These are phyloP conservation scores for Cyclotella cryptica DNA, from an alignment of 108 stramenopile genomes.

Conservation along the genomic window DNA sequence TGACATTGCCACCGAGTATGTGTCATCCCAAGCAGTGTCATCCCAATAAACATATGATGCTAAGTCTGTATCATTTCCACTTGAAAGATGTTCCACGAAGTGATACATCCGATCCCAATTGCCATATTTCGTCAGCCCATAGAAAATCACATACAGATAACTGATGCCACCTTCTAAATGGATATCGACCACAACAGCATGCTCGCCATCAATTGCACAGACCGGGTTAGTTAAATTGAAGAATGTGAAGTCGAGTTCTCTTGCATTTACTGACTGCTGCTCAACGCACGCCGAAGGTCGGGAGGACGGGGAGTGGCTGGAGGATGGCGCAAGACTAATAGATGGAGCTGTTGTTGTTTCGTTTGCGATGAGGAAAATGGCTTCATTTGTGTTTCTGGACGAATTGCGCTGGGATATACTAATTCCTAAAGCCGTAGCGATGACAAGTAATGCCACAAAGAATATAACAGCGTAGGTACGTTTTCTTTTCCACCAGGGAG, in stretches of 20 bases:
- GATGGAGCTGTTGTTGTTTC: conserved; percentile 1
- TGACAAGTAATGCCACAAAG: background rate
- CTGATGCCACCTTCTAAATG: background rate
- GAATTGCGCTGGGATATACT: background rate
- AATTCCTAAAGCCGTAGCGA: background rate
- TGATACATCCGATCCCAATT: background rate
- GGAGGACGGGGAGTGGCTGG: background rate
- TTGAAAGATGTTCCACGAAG: background rate
- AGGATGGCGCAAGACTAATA: background rate
- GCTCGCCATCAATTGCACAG: background rate
- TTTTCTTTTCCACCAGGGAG: conserved; percentile 17
- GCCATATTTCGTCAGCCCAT: background rate
- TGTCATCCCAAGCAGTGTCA: background rate
- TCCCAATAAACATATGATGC: background rate
- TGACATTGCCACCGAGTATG: background rate
- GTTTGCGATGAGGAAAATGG: background rate
- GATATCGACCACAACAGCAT: conserved; percentile 1
- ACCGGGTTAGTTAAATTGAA: conserved; percentile 6
- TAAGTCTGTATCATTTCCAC: background rate
- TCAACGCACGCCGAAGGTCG: conserved; percentile 9
- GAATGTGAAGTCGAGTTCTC: background rate
- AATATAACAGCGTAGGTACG: background rate
- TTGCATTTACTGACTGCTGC: background rate
- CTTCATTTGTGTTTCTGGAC: background rate
- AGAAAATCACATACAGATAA: conserved; percentile 5